Conservation (phyloP, 495 filamentous ascomycete genomes). For the Chaetomium cochliodes region DNA sequence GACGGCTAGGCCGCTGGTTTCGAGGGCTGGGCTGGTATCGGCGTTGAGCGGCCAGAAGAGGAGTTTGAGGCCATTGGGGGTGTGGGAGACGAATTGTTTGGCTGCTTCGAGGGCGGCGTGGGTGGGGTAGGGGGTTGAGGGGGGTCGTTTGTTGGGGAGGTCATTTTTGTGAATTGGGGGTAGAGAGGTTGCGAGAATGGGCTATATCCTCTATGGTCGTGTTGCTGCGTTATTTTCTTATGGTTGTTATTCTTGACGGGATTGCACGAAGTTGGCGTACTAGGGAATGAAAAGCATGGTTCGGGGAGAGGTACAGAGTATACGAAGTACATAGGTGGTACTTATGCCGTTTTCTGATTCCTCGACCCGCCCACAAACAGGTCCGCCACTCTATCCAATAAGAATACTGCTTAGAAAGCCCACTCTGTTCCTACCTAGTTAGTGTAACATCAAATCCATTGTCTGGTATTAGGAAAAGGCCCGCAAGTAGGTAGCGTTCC, state of each 20-base stretch:
- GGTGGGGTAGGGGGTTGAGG: conserved; percentile 9
- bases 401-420: background rate
- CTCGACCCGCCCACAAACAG: conserved; percentile 1
- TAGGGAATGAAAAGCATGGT: conserved; percentile 1
- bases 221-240: no score
- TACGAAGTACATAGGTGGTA: no score
- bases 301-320: background rate
- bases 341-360: background rate
- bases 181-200: no score
- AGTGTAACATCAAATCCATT: no score
- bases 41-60: conserved; percentile 15
- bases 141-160: conserved; percentile 3
- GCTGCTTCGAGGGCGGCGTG: conserved; percentile 6
- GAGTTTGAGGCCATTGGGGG: conserved; percentile 3
- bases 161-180: conserved; percentile 3
- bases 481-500: no score
- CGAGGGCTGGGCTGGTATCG: conserved; percentile 4
- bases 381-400: conserved; percentile 2
- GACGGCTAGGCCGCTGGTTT: conserved; percentile 11
- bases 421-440: no score
- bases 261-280: no score
- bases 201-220: no score
- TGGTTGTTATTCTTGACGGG: no score
- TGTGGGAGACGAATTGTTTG: conserved; percentile 7
- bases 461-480: no score